Evolutionary conservation across 2,329 filamentous ascomycete genomes (phyloP).

Genomic region (Fusarium napiforme): DNA sequence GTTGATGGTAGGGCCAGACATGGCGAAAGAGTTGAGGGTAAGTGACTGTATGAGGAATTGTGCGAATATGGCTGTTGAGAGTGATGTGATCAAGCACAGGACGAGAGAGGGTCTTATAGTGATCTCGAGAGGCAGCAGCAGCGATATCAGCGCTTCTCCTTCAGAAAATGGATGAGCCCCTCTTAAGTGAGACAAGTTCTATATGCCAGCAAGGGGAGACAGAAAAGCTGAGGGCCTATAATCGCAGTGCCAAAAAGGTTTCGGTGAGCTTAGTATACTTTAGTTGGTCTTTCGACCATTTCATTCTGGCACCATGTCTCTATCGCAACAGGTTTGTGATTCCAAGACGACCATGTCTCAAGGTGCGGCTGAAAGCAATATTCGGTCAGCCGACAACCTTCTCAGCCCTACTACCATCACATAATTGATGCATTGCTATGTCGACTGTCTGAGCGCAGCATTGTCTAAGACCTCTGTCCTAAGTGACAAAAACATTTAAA

Average conservation of each 20-base stretch:
- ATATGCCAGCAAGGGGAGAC: too few relatives aligned
- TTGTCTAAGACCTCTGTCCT: rapidly evolving
- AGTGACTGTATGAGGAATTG: rapidly evolving
- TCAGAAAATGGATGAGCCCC: neutral
- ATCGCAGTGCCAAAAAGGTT: too few relatives aligned
- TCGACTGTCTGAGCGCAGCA: neutral
- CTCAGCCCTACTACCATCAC: neutral
- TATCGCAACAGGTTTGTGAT: rapidly evolving
- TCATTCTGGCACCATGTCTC: neutral
- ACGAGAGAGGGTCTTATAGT: neutral
- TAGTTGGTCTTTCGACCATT: neutral
- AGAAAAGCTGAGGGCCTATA: too few relatives aligned
- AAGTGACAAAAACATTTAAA: neutral
- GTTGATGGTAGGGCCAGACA: neutral
- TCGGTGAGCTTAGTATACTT: neutral
- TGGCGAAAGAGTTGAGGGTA: neutral
- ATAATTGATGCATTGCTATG: too few relatives aligned
- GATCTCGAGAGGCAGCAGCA: rapidly evolving
- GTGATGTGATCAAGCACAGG: rapidly evolving
- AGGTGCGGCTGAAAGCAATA: neutral
- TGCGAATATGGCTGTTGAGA: rapidly evolving
- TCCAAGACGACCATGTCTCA: rapidly evolving
- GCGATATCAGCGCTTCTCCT: neutral
- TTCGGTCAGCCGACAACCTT: too few relatives aligned
- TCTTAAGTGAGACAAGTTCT: neutral